These are phyloP conservation scores for Teunomyces barrocoloradensis DNA, from an alignment of 805 yeast genomes.

Conservation along the genomic window DNA sequence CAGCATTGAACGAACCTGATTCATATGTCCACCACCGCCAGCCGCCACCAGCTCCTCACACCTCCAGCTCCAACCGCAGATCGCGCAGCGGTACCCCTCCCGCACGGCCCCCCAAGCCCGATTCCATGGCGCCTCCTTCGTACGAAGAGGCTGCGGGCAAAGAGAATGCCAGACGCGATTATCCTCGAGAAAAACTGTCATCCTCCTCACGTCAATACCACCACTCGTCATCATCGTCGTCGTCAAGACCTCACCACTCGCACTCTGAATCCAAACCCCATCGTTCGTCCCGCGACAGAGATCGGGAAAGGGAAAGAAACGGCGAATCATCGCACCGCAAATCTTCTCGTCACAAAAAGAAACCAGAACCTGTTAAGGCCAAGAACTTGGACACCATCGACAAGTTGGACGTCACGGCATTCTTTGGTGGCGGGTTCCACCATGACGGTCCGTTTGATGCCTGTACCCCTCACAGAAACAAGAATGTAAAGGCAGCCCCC, in stretches of 20 bases:
- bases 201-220: conserved; percentile 9
- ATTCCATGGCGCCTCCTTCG: conserved; percentile 53
- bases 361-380: conserved; percentile 49
- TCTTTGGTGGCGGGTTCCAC: conserved; percentile 92
- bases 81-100: conserved; percentile 12
- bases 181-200: conserved; percentile 52
- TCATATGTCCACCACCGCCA: conserved; percentile 37
- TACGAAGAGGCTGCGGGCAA: conserved; percentile 69
- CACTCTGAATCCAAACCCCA: conserved; percentile 14
- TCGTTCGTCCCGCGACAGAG: conserved; percentile 11
- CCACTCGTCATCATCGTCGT: conserved; percentile 14
- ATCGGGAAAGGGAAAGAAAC: conserved; percentile 2
- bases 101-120: conserved; percentile 16
- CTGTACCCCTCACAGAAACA: conserved; percentile 94
- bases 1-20: conserved; percentile 40
- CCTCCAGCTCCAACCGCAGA: conserved; percentile 21
- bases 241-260: conserved; percentile 21
- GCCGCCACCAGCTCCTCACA: conserved; percentile 33
- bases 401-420: conserved; percentile 91
- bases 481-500: conserved; percentile 73
- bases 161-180: conserved; percentile 39
- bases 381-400: conserved; percentile 91
- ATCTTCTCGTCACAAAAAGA: conserved; percentile 35
- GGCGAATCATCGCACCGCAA: conserved; percentile 11
- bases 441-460: conserved; percentile 99